These are phyloP conservation scores for Puccinia coronata DNA, from an alignment of 1,284 basidiomycete species.

Conservation along the genomic window DNA sequence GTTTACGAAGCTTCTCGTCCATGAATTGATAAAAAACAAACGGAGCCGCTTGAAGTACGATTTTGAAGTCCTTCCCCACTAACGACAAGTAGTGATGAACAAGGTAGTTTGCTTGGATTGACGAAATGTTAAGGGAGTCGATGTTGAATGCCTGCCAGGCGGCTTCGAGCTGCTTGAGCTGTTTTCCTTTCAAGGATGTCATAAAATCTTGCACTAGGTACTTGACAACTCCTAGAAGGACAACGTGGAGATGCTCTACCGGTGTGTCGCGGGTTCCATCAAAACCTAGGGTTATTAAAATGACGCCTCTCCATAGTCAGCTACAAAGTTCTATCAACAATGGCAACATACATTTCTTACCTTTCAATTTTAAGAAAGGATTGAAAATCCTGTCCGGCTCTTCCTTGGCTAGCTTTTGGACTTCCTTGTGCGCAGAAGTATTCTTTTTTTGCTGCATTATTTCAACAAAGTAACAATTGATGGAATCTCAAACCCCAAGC, in stretches of 20 bases:
- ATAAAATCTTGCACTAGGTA: conserved; percentile 61
- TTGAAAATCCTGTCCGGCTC: background rate
- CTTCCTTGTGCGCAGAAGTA: background rate
- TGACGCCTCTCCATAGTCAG: background rate
- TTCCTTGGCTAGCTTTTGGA: background rate
- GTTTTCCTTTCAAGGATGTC: conserved; percentile 45
- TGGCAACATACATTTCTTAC: background rate
- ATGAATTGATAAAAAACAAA: conserved; percentile 18
- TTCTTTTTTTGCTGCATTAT: background rate
- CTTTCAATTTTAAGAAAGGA: background rate
- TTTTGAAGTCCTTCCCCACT: background rate
- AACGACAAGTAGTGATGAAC: background rate
- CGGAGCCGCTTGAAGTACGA: background rate
- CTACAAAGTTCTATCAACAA: background rate
- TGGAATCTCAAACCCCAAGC: background rate
- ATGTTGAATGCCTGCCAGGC: background rate
- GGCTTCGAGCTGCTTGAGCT: background rate
- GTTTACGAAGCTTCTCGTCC: background rate
- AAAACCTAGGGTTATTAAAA: conserved; percentile 53
- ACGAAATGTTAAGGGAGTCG: background rate
- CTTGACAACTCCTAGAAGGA: conserved; percentile 60
- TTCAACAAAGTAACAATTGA: background rate
- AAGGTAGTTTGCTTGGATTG: background rate
- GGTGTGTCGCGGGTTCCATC: conserved; percentile 59
- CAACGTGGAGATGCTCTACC: conserved; percentile 60